Percentiles rank a stretch among this genome's conserved stretches.
Evolutionary conservation across 345 rosid species (phyloP).

Genomic region (Acer negundo): DNA sequence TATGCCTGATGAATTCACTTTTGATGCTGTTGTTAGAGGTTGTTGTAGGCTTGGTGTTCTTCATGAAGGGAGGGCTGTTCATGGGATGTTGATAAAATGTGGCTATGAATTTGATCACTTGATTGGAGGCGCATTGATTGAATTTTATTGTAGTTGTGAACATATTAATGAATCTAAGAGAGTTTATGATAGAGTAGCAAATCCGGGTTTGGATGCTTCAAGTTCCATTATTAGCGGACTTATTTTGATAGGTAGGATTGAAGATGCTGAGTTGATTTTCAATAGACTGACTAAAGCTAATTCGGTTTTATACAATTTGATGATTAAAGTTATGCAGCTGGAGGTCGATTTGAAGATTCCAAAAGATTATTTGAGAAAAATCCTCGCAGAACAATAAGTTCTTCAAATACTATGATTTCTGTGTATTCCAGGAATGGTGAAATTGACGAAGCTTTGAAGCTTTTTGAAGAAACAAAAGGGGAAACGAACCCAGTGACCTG

Average conservation of each 20-base stretch:
- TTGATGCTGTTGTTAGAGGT: constrained; percentile 52
- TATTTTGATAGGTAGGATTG: constrained; percentile 34
- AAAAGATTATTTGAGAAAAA: constrained; percentile 46
- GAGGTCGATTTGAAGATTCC: constrained; percentile 45
- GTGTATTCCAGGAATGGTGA: constrained; percentile 50
- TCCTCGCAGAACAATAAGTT: constrained; percentile 42
- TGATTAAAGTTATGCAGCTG: constrained; percentile 55
- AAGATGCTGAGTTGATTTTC: constrained; percentile 51
- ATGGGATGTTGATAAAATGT: constrained; percentile 50
- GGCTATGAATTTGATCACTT: constrained; percentile 49
- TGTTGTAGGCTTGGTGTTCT: constrained; percentile 41
- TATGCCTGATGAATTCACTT: constrained; percentile 57
- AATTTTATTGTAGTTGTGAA: constrained; percentile 51
- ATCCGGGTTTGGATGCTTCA: constrained; percentile 45
- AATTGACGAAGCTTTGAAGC: constrained; percentile 46
- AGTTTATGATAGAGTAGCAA: constrained; percentile 32
- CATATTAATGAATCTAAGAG: constrained; percentile 45
- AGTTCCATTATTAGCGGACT: constrained; percentile 43
- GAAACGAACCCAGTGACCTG: constrained; percentile 56
- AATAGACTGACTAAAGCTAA: constrained; percentile 30
- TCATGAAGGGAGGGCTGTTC: constrained; percentile 40
- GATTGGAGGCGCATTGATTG: constrained; percentile 47
- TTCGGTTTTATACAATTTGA: constrained; percentile 41
- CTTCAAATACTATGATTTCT: constrained; percentile 55
- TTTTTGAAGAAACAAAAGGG: constrained; percentile 49